Evolutionary conservation across 768 basidiomycete genomes (phyloP), one percentile per base, ranked within the genome.

Genomic region (Mycena albidolilacea): DNA sequence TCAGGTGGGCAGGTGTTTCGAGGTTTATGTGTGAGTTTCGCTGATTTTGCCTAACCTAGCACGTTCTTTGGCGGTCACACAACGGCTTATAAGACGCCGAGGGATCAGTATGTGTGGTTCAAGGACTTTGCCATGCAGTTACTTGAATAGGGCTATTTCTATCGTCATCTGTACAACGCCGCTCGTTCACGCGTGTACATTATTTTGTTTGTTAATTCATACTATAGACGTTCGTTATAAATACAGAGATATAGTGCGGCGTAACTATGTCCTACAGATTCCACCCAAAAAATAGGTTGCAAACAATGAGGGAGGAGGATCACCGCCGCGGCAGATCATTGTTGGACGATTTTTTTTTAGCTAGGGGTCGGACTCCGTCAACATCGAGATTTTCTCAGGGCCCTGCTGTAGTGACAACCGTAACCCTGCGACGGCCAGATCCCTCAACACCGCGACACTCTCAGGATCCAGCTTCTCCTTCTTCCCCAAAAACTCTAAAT

Each of bases 11-110:
- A 4, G 48, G 7, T 7, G 7, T 50, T 7, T 21, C 7, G 43
- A 37, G 58, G 37, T 37, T 35, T 35, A 0, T 9, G 35, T 21
- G 60, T 39, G 60, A 43, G 30, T 54, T 35, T 9, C 12, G 1
- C 6, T 54, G 21, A n/a, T n/a, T 43, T 44, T 57, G 21, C 35
- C n/a, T 30, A 30, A 37, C 68, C 67, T 50, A 92, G 92, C 74
- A 92, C 93, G 8, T 94, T 94, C 82, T 95, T 95, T 76, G 94
- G 94, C 12, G 94, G 94, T 0, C 93, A 95, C 73, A 90, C 89
- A 6, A 76, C 82, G 6, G 76, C 86, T 54, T 95, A 89, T 77
- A 93, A 92, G 17, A 91, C 93, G 19, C 93, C 94, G 4, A 87
- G 81, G 74, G 90, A 94, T 79, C 95, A 95, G 79, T 91, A 91